These are phyloP conservation scores for Stachybotrys elegans DNA, from an alignment of 2,329 filamentous ascomycete genomes.

Conservation along the genomic window DNA sequence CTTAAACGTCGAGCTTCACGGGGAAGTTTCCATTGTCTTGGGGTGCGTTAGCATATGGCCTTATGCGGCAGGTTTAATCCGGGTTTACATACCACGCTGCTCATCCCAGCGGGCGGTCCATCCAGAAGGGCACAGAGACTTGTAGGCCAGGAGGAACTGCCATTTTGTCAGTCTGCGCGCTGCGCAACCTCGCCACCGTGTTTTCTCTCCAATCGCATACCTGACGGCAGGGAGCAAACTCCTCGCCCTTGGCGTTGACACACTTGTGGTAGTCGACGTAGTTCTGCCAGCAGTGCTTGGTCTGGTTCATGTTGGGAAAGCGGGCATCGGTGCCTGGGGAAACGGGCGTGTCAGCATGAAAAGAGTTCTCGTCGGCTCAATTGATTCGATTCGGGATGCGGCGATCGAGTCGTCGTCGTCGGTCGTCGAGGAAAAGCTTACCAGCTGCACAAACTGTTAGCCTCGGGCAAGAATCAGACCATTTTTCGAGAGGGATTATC, in stretches of 20 bases:
- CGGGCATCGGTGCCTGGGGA: conserved; percentile 89
- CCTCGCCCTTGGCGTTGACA: conserved; percentile 96
- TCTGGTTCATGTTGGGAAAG: conserved; percentile 97
- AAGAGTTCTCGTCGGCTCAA: conserved; percentile 10
- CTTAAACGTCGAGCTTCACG: conserved; percentile 56
- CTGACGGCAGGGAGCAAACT: conserved; percentile 95
- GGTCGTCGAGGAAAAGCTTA: conserved; percentile 24
- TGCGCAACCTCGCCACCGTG: no score
- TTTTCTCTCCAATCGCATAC: conserved; percentile 44
- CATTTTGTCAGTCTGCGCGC: conserved; percentile 2
- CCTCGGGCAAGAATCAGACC: conserved; percentile 31
- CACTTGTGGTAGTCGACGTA: conserved; percentile 99
- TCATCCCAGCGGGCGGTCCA: conserved; percentile 97
- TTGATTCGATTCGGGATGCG: conserved; percentile 20
- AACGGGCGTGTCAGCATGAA: conserved; percentile 9
- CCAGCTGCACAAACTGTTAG: conserved; percentile 40
- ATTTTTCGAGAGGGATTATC: conserved; percentile 33
- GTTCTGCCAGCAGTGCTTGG: conserved; percentile 99
- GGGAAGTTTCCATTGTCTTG: conserved; percentile 66
- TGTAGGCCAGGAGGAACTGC: conserved; percentile 94
- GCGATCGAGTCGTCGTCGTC: conserved; percentile 11
- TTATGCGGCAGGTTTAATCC: not conserved
- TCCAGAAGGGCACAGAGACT: conserved; percentile 91
- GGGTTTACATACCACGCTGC: conserved; percentile 71
- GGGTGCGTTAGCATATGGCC: conserved; percentile 18